Percentiles rank a stretch among this genome's conserved stretches.
Evolutionary conservation across 164 flowering plant genomes (phyloP).

Genomic region (Annona squamosa): DNA sequence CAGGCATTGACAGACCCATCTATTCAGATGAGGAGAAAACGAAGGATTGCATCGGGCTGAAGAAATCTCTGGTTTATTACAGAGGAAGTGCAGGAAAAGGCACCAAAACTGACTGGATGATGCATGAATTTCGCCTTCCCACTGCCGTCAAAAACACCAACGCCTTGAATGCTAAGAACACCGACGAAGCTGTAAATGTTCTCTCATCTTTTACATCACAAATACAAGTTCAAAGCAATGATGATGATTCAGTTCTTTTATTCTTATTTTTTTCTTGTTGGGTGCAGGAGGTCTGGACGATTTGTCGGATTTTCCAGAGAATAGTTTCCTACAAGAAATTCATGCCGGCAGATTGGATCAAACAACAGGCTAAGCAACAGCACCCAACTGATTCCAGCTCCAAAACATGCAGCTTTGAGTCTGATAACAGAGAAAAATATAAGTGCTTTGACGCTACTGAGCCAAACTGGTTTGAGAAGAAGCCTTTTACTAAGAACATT

Average conservation of each 20-base stretch:
- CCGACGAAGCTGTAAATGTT: slow-evolving; percentile 10
- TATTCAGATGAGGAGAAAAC: slow-evolving; percentile 24
- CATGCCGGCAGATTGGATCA: slow-evolving; percentile 42
- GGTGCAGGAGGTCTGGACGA: slow-evolving; percentile 82
- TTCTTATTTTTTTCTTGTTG: not conserved
- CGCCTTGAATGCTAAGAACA: not conserved
- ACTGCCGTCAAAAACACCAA: slow-evolving; percentile 11
- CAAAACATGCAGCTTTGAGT: slow-evolving; percentile 5
- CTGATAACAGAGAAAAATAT: not conserved
- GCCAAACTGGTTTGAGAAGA: slow-evolving; percentile 15
- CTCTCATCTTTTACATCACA: not conserved
- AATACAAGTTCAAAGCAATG: not conserved
- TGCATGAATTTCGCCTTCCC: slow-evolving; percentile 97
- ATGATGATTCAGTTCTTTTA: not conserved
- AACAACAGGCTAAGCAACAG: slow-evolving; percentile 11
- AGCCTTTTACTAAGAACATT: slow-evolving; percentile 9
- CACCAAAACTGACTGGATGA: slow-evolving; percentile 97
- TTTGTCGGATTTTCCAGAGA: slow-evolving; percentile 83
- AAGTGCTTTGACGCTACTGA: not conserved
- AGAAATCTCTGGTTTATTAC: slow-evolving; percentile 86
- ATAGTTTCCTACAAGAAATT: slow-evolving; percentile 35
- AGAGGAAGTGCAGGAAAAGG: slow-evolving; percentile 93
- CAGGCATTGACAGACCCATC: slow-evolving; percentile 83
- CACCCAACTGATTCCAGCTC: slow-evolving; percentile 8
- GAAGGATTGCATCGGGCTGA: slow-evolving; percentile 54